Evolutionary conservation across 257 asterid species (phyloP), one percentile per base, ranked within the genome.

Genomic region (Gynochthodes officinalis): DNA sequence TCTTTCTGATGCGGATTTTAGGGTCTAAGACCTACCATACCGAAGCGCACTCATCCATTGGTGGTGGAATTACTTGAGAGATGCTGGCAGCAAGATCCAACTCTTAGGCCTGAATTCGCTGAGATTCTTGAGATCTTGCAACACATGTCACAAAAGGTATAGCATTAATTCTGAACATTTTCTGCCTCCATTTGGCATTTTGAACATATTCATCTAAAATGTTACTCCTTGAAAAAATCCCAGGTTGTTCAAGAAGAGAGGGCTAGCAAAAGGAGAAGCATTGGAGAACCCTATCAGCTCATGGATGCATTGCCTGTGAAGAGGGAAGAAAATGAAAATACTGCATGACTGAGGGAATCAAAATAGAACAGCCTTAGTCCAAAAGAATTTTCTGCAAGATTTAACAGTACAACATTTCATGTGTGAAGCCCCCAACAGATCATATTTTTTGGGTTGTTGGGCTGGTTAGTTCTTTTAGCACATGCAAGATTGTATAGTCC

Each of bases 21-120:
- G 96, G 90, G 93, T 74, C 75, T 89, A 48, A 85, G 97, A 81
- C 97, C 97, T 49, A 44, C 48, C 2, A 75, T 88, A 60, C 96
- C 97, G 14, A 74, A 69, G 53, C 73, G 84, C 55, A 80, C 95
- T 54, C 88, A 91, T 85, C 92, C 93, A 15, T 50, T 76, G 61
- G 73, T 88, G 35, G 87, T 83, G 60, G 89, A 86, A 58, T 78
- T 91, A 84, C 88, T 91, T 0, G 89, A 86, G 80, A 82, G 73
- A 69, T 89, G 97, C 70, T 91, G 96, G 96, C 90, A 88, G 80
- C 87, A 85, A 78, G 93, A 91, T n/a, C 90, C 95, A 40, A 73
- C 80, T 69, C 69, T 72, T 72, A 82, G 97, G 67, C 97, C 95
- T n/a, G 96, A 88, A n/a, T 91, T 91, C 74, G 82, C 90, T 6